Conservation (phyloP, 2,329 filamentous ascomycete genomes). For the Microsporum audouinii region DNA sequence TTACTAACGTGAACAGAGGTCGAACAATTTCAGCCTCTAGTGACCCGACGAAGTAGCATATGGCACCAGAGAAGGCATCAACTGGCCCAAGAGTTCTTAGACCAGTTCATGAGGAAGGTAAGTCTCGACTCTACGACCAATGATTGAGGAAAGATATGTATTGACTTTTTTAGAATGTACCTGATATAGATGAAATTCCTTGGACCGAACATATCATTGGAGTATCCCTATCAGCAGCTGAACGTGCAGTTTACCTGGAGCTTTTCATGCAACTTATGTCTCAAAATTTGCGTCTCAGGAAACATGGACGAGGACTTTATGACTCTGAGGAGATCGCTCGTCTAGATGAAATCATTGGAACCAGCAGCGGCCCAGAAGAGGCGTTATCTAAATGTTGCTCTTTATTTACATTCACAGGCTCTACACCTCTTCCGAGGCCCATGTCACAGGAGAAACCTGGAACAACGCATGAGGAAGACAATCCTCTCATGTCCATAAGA, state of each 20-base stretch:
- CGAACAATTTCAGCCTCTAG: conserved; percentile 46
- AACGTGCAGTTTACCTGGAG: conserved; percentile 45
- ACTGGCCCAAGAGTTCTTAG: conserved; percentile 45
- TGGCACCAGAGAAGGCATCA: conserved; percentile 44
- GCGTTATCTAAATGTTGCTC: conserved; percentile 42
- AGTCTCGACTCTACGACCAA: neutral
- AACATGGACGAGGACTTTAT: conserved; percentile 18
- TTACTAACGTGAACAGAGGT: conserved; percentile 28
- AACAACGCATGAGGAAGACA: neutral
- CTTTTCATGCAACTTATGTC: conserved; percentile 44
- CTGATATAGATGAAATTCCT: conserved; percentile 36
- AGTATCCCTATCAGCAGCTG: conserved; percentile 36
- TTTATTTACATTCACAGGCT: conserved; percentile 18
- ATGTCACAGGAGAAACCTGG: neutral
- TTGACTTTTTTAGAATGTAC: conserved; percentile 27
- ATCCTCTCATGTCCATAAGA: neutral
- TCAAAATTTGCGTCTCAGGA: conserved; percentile 36
- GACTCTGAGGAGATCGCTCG: conserved; percentile 26
- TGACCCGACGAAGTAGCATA: conserved; percentile 38
- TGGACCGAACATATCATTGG: conserved; percentile 36
- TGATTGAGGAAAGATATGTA: neutral
- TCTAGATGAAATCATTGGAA: conserved; percentile 38
- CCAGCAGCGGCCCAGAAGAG: conserved; percentile 39
- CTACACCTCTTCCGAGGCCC: neutral
- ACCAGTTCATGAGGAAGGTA: conserved; percentile 41